Evolutionary conservation across 441 rosid species (phyloP), one percentile per base, ranked within the genome.

Genomic region (Theobroma grandiflorum): DNA sequence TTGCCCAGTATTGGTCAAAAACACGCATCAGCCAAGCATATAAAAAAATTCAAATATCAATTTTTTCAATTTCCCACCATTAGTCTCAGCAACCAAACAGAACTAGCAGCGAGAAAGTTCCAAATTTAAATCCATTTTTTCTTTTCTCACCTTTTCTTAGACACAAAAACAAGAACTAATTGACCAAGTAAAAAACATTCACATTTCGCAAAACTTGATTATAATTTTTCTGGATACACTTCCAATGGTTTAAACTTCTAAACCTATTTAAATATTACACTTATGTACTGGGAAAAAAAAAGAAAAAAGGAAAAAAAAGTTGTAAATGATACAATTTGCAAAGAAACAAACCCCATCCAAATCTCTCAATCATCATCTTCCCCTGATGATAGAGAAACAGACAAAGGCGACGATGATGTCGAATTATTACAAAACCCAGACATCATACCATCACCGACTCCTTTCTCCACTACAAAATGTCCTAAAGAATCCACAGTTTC

Each of bases 391-490:
- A 74, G 57, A 9, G 64, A 72, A 72, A 72, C 76, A 10, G 50
- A 72, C 7, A 55, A 64, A 3, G 80, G 79, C 15, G 84, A 81
- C 2, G 84, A 72, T 3, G 67, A 61, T 4, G 75, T 52, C 26
- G 86, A 75, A 73, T 83, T 89, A 61, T 86, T 81, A 81, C 97
- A 95, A 37, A 93, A 95, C 72, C 61, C 82, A 33, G 75, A 72
- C 50, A 78, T 76, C 8, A 70, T 57, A 4, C 66, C 12, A 69
- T 85, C 67, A 6, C 61, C n/a, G 47, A 78, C n/a, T 82, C 85
- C 9, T 65, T 86, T 84, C 20, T 79, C 87, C 68, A 91, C 81
- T 2, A 78, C 89, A 26, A 92, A 95, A 75, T 93, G 95, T 0
- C 80, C 97, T 61, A 95, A 72, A 4, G 82, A 75, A 72, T 83